phyloP scores from a whole-genome alignment of 2,329 filamentous ascomycete genomes.

The Arachnomyces sp. region DNA sequence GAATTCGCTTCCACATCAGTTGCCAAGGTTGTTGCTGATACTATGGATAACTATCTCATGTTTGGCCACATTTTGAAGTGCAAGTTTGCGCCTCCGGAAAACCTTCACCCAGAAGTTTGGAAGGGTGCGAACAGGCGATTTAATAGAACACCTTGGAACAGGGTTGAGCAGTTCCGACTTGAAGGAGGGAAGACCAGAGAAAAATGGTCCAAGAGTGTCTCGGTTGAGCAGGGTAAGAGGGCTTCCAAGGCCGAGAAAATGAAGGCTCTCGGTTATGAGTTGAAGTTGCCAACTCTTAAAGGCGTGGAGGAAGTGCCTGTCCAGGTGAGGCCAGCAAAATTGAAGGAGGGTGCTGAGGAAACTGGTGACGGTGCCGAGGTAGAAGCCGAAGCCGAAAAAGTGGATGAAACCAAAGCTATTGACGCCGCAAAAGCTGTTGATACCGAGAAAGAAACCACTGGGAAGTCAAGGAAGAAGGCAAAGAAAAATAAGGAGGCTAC shows the following conservation, averaged over 20 bases:
- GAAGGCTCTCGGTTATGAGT: constrained; percentile 76
- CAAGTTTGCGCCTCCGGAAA: constrained; percentile 65
- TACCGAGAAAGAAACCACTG: constrained; percentile 28
- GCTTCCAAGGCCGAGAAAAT: constrained; percentile 64
- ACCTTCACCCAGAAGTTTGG: constrained; percentile 75
- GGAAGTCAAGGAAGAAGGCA: constrained; percentile 28
- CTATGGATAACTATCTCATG: constrained; percentile 96
- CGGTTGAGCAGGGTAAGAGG: constrained; percentile 65
- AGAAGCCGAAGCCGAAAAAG: constrained; percentile 16
- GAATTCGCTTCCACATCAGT: constrained; percentile 72
- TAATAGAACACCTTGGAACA: constrained; percentile 81
- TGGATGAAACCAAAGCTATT: too few species aligned
- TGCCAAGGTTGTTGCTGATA: constrained; percentile 86
- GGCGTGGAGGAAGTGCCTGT: constrained; percentile 47
- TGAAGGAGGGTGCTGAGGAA: constrained; percentile 23
- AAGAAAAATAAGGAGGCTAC: constrained; percentile 19
- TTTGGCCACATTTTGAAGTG: constrained; percentile 92
- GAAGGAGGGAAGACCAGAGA: constrained; percentile 65
- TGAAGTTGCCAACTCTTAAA: constrained; percentile 66
- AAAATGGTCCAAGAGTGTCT: constrained; percentile 69
- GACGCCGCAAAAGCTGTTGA: too few species aligned
- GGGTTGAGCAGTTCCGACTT: constrained; percentile 70
- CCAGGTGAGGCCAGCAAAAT: constrained; percentile 26
- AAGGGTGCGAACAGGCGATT: constrained; percentile 86
- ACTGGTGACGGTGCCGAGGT: constrained; percentile 22